Evolutionary conservation across 192 early-diverging fungal genomes (phyloP), one percentile per base, ranked within the genome.

Genomic region (Umbelopsis isabellina): DNA sequence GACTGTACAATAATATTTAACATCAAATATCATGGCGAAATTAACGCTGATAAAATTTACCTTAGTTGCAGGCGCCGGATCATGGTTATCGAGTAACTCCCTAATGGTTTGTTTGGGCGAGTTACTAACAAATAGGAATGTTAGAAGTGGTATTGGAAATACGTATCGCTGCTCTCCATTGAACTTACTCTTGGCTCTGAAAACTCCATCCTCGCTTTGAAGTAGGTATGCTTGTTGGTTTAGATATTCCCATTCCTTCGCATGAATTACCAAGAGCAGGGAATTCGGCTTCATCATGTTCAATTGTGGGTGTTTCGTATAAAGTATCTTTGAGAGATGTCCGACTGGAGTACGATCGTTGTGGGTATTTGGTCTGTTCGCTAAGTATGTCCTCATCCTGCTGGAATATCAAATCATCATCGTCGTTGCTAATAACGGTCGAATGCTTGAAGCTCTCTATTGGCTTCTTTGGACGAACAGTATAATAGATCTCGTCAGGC

Each of bases 331-430:
- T 35, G 11, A 61, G 55, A 12, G 21, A 18, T 12, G 55, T n/a
- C 30, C 27, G 11, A 35, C 55, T 61, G 2, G 55, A 33, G 1
- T 12, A 16, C 1, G 27, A 35, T 12, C 13, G 3, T 61, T 61
- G 27, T 8, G 55, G 55, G 4, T 23, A 33, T 18, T 66, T 11
- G 10, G n/a, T 13, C 20, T 25, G n/a, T 15, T 20, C 50, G 6
- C 10, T 1, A 22, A 33, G 55, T 47, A 47, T 22, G 16, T 66
- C 65, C 35, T 66, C 65, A 47, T 66, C 65, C 21, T 47, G 41
- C 7, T 66, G 65, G n/a, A 66, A 66, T 20, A 66, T 30, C 10
- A 66, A 20, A 25, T 66, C 65, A 44, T 66, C 65, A 18, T 66
- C 65, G 11, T 3, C 65, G 13, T 18, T 25, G 23, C 65, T 66